Evolutionary conservation across 2,329 filamentous ascomycete genomes (phyloP).

Genomic region (Massarina eburnea): DNA sequence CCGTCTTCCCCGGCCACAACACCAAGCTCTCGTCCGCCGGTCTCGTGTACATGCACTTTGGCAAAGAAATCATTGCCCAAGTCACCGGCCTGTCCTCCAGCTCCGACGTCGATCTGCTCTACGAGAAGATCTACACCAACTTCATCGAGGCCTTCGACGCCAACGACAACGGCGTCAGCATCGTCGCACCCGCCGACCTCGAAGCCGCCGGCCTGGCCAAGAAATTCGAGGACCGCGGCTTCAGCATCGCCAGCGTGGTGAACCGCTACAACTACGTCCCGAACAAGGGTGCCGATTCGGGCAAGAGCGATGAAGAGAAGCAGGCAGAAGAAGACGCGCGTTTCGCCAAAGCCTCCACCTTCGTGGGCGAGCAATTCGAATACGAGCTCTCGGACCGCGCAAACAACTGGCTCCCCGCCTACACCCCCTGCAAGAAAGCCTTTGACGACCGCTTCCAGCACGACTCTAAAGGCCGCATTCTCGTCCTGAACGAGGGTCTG

Average conservation of each 20-base stretch:
- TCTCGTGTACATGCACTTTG: constrained; percentile 94
- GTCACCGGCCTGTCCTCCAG: constrained; percentile 62
- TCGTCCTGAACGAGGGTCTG: constrained; percentile 76
- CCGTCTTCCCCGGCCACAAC: constrained; percentile 77
- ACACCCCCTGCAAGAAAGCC: constrained; percentile 73
- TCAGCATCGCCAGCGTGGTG: constrained; percentile 83
- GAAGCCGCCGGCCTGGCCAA: constrained; percentile 73
- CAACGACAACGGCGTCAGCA: constrained; percentile 92
- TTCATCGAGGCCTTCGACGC: constrained; percentile 97
- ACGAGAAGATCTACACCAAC: constrained; percentile 85
- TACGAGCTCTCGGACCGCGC: constrained; percentile 76
- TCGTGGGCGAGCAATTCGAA: constrained; percentile 88
- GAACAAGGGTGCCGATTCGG: constrained; percentile 48
- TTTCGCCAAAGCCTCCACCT: constrained; percentile 74
- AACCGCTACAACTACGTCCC: constrained; percentile 76
- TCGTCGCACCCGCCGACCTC: constrained; percentile 73
- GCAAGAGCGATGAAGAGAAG: constrained; percentile 41
- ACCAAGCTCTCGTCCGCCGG: constrained; percentile 95
- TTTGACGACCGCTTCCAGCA: constrained; percentile 69
- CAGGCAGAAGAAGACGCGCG: constrained; percentile 78
- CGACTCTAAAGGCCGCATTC: constrained; percentile 74
- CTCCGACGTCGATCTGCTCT: constrained; percentile 72
- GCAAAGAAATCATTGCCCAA: constrained; percentile 75
- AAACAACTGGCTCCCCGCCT: constrained; percentile 82
- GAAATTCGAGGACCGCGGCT: constrained; percentile 79